Base-by-base conservation (phyloP, 179 eudicot species). In the Beta corolliflora region DNA sequence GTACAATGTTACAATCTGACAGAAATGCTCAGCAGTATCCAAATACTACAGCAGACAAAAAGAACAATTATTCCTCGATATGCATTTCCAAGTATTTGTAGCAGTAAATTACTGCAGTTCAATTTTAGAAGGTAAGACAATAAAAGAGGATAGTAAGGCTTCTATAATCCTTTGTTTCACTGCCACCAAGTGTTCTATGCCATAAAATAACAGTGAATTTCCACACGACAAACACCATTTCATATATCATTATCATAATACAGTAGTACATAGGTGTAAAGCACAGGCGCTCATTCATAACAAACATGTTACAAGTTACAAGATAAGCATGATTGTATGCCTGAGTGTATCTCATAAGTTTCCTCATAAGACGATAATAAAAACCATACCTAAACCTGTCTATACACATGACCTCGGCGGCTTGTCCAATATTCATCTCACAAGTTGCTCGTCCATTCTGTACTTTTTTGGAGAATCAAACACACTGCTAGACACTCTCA, bases 401-500 rank as follows among this genome's bases (percentile, higher is more conserved):
- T 81, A 59, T 78, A 74, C 76, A 81, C 60, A 36, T 36, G 73
- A 78, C 59, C 72, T 74, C 41, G 25, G 29, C 29, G 29, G 41
- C 41, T 36, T 56, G 18, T 50, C 72, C 70, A 41, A 67, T 10
- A 69, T 63, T 88, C 85, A 89, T 71, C 87, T 87, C 80, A 87
- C 89, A 56, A 74, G 63, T 75, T 84, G 89, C 75, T 79, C 80
- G 80, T 80, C 88, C 68, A 59, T 76, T 41, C 88, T 85, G 77
- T 52, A 76, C 81, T 81, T 79, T 80, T 82, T 84, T 60, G 83
- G 81, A 29, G 78, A 74, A 73, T 88, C 85, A 79, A 86, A 74
- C 56, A 75, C 85, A 58, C 78, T 79, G 76, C 81, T 68, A n/a
- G 86, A 88, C 74, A 82, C 83, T 84, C 94, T 89, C 13, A 94